These are phyloP conservation scores for Helotiales sp. DNA, from an alignment of 2,329 filamentous ascomycete species.

Conservation along the genomic window DNA sequence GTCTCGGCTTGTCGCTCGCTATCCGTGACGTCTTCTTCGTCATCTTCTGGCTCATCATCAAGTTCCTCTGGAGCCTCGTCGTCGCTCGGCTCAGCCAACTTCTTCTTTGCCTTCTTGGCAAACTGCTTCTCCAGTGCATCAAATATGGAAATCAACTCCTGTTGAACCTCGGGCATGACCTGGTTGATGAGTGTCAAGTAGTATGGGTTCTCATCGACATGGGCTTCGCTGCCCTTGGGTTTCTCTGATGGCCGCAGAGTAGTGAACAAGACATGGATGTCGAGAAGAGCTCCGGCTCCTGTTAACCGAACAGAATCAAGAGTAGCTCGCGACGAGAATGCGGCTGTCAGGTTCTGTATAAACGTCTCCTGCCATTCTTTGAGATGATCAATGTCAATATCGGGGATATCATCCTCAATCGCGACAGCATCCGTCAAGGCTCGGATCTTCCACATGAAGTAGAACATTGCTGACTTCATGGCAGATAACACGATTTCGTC, in stretches of 20 bases:
- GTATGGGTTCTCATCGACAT: slow-evolving; percentile 54
- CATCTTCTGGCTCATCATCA: slow-evolving; percentile 65
- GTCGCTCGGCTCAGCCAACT: slow-evolving; percentile 67
- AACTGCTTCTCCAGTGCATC: slow-evolving; percentile 76
- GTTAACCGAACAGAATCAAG: slow-evolving; percentile 80
- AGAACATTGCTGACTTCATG: slow-evolving; percentile 79
- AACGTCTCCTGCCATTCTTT: slow-evolving; percentile 61
- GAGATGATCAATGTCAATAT: slow-evolving; percentile 65
- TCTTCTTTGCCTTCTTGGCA: slow-evolving; percentile 70
- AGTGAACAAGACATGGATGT: slow-evolving; percentile 80
- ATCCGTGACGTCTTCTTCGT: slow-evolving; percentile 59
- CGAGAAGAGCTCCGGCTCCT: slow-evolving; percentile 77
- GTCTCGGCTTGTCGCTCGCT: slow-evolving; percentile 66
- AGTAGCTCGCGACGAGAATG: slow-evolving; percentile 68
- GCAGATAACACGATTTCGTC: slow-evolving; percentile 78
- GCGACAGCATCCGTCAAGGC: slow-evolving; percentile 60
- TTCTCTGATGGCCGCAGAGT: slow-evolving; percentile 62
- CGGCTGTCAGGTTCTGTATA: slow-evolving; percentile 67
- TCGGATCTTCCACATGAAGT: slow-evolving; percentile 92
- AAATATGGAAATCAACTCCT: slow-evolving; percentile 77
- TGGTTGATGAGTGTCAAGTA: slow-evolving; percentile 70
- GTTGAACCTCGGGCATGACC: slow-evolving; percentile 65
- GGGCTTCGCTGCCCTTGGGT: slow-evolving; percentile 50
- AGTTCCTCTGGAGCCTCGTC: slow-evolving; percentile 76
- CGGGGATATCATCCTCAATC: slow-evolving; percentile 58